Evolutionary conservation across 495 filamentous ascomycete species (phyloP).

Genomic region (Terfezia claveryi): DNA sequence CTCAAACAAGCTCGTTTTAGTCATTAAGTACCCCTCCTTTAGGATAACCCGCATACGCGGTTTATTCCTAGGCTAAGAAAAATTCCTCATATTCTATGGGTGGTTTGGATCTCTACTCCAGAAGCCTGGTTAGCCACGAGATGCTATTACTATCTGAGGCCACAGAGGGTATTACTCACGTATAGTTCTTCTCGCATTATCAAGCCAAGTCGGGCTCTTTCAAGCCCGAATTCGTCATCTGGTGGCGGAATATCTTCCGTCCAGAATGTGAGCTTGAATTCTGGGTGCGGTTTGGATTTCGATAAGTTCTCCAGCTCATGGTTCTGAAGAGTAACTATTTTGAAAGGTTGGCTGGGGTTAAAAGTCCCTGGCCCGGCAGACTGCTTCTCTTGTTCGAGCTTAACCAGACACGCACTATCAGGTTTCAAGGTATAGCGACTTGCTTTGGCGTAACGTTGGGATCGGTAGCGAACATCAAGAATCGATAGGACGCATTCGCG

Average conservation of each 20-base stretch:
- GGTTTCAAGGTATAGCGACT: not conserved
- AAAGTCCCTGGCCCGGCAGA: not conserved
- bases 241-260: not conserved
- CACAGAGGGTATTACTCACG: too few species aligned
- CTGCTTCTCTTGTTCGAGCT: not conserved
- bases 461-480: not conserved
- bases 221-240: not conserved
- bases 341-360: not conserved
- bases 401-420: not conserved
- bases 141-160: too few species aligned
- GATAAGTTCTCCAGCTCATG: not conserved
- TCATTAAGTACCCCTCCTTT: too few species aligned
- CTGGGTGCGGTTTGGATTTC: not conserved
- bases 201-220: not conserved
- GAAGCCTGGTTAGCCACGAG: too few species aligned
- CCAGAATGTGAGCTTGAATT: not conserved
- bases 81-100: too few species aligned
- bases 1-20: too few species aligned
- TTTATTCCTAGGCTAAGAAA: too few species aligned
- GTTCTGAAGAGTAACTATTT: not conserved
- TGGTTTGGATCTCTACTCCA: too few species aligned
- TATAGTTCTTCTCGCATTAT: too few species aligned
- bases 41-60: too few species aligned
- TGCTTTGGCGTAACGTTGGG: not conserved
- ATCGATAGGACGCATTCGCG: not conserved